Evolutionary conservation across 2,329 filamentous ascomycete species (phyloP).

Genomic region (Exophiala oligosperma): DNA sequence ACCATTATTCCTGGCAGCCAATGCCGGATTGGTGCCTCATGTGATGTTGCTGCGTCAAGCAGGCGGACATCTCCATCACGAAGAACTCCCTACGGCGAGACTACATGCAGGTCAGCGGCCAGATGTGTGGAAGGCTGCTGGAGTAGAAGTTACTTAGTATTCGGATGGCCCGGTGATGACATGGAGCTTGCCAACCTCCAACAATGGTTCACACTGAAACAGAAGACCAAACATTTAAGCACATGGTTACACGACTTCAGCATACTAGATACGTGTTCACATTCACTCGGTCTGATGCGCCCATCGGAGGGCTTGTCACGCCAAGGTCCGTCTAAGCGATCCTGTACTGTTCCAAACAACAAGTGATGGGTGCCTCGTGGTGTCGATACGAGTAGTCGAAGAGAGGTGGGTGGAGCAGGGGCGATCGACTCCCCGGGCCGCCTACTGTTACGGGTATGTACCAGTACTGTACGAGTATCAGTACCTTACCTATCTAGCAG

Average conservation of each 20-base stretch:
- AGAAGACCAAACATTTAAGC: conserved; percentile 6
- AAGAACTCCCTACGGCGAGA: conserved; percentile 55
- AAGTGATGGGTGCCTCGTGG: not conserved
- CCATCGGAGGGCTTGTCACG: no score
- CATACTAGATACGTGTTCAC: not conserved
- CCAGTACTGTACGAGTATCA: no score
- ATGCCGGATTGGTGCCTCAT: conserved; percentile 55
- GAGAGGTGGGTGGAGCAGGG: not conserved
- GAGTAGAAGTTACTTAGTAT: conserved; percentile 34
- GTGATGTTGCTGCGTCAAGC: conserved; percentile 56
- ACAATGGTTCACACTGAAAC: not conserved
- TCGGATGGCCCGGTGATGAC: not conserved
- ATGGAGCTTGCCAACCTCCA: not conserved
- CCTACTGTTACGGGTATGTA: no score
- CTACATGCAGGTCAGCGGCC: conserved; percentile 46
- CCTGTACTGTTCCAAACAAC: not conserved
- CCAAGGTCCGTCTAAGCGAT: no score
- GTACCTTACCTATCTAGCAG: no score
- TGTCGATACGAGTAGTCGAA: not conserved
- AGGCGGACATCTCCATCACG: conserved; percentile 60
- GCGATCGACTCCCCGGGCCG: no score
- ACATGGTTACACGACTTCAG: conserved; percentile 6
- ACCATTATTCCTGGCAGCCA: conserved; percentile 60
- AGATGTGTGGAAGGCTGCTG: conserved; percentile 45
- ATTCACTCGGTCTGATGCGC: not conserved